Evolutionary conservation across 805 yeast genomes (phyloP).

Genomic region (Yarrowia sp.): DNA sequence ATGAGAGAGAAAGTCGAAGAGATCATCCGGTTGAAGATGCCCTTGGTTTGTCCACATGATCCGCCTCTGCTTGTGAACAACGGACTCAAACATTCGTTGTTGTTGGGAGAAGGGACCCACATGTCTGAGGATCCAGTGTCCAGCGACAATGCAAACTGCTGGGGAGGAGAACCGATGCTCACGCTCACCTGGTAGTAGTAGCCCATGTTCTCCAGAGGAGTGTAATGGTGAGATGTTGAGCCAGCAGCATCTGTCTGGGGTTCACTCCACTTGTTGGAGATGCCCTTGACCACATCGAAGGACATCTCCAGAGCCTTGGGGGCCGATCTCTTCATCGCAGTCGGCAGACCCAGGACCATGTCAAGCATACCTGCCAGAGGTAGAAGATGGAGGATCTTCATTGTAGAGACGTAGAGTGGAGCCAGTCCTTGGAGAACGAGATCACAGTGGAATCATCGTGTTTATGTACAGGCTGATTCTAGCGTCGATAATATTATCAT

Average conservation of each 20-base stretch:
- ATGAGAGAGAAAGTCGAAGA: conserved; percentile 42
- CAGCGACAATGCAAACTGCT: conserved; percentile 59
- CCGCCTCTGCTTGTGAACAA: conserved; percentile 18
- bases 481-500: not conserved
- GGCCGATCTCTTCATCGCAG: not conserved
- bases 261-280: conserved; percentile 15
- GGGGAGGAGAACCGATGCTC: conserved; percentile 63
- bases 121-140: conserved; percentile 78
- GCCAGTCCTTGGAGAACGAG: not conserved
- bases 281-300: conserved; percentile 7
- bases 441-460: not conserved
- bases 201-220: conserved; percentile 18
- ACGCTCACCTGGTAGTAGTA: conserved; percentile 42
- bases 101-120: conserved; percentile 55
- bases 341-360: not conserved
- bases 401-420: not conserved
- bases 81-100: conserved; percentile 16
- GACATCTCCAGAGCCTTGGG: conserved; percentile 18
- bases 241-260: not conserved
- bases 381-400: conserved; percentile 9
- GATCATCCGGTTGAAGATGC: conserved; percentile 18
- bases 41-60: not conserved
- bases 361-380: conserved; percentile 13
- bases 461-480: not conserved
- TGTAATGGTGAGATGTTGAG: not conserved